Percentiles rank a stretch among this genome's conserved stretches.
Evolutionary conservation across 83 land plant genomes (phyloP).

Genomic region (Larix sibirica): DNA sequence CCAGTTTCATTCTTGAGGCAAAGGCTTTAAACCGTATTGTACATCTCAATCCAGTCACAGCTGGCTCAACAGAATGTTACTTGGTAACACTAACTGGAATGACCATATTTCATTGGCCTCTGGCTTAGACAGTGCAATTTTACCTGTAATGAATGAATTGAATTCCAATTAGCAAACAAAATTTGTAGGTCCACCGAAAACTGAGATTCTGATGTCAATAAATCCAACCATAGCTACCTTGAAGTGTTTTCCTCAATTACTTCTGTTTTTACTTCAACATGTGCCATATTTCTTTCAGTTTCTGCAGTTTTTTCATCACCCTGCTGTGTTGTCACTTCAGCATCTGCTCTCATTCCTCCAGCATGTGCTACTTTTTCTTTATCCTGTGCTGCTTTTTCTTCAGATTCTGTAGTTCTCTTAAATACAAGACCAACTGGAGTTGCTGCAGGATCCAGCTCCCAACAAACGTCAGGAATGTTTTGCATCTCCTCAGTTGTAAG

Average conservation of each 20-base stretch:
- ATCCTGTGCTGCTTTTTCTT: neutral
- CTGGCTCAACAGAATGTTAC: neutral
- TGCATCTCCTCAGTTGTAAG: conserved; percentile 44
- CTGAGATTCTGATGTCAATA: conserved; percentile 1
- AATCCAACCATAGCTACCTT: neutral
- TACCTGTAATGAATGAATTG: neutral
- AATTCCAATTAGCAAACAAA: conserved; percentile 1
- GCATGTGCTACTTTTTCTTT: neutral
- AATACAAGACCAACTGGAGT: conserved; percentile 20
- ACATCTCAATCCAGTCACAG: neutral
- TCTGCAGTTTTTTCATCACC: neutral
- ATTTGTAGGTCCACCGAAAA: neutral
- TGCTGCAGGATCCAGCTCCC: conserved; percentile 90
- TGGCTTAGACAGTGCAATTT: neutral
- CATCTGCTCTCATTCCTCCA: neutral
- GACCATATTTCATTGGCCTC: neutral
- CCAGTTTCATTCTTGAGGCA: neutral
- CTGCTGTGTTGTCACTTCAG: neutral
- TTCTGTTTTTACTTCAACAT: neutral
- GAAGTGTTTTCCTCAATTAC: neutral
- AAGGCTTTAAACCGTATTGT: neutral
- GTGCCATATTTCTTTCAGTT: neutral
- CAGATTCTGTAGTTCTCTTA: neutral
- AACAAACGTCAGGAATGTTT: conserved; percentile 52
- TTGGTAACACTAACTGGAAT: neutral